phyloP scores from a whole-genome alignment of 768 basidiomycete genomes.

The Agrocybe chaxingu region DNA sequence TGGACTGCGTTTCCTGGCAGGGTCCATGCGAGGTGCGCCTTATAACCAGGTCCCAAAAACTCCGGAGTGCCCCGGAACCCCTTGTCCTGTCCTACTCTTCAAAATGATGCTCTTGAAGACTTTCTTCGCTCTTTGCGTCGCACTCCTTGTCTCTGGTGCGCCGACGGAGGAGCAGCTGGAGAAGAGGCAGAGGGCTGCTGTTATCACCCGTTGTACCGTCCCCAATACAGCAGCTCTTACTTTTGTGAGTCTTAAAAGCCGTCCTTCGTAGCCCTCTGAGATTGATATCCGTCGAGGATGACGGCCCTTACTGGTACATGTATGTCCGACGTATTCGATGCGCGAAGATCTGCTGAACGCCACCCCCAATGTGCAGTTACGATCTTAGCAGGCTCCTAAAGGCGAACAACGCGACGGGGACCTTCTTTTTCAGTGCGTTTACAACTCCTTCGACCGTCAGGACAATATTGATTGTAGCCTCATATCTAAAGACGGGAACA shows the following conservation, averaged over 20 bases:
- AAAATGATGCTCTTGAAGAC: not conserved
- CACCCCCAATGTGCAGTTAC: conserved; percentile 6
- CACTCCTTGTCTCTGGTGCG: not conserved
- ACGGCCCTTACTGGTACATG: conserved; percentile 17
- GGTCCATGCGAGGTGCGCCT: too few species aligned
- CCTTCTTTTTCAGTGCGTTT: conserved; percentile 29
- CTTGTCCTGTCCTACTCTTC: not conserved
- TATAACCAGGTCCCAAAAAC: not conserved
- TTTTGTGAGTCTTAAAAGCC: conserved; percentile 18
- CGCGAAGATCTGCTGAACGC: not conserved
- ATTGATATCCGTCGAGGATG: conserved; percentile 7
- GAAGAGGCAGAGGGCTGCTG: conserved; percentile 8
- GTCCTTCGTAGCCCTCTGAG: not conserved
- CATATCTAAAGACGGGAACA: conserved; percentile 21
- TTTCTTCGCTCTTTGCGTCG: not conserved
- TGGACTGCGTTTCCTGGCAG: not conserved
- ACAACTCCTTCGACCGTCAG: not conserved
- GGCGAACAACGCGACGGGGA: conserved; percentile 24
- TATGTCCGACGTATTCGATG: not conserved
- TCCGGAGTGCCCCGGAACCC: not conserved
- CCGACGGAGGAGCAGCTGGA: not conserved
- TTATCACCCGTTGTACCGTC: conserved; percentile 23
- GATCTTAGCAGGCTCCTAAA: conserved; percentile 19
- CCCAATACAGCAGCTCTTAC: conserved; percentile 27
- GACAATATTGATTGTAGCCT: not conserved